Conservation (phyloP, 495 filamentous ascomycete species). For the Neurospora sublineolata region DNA sequence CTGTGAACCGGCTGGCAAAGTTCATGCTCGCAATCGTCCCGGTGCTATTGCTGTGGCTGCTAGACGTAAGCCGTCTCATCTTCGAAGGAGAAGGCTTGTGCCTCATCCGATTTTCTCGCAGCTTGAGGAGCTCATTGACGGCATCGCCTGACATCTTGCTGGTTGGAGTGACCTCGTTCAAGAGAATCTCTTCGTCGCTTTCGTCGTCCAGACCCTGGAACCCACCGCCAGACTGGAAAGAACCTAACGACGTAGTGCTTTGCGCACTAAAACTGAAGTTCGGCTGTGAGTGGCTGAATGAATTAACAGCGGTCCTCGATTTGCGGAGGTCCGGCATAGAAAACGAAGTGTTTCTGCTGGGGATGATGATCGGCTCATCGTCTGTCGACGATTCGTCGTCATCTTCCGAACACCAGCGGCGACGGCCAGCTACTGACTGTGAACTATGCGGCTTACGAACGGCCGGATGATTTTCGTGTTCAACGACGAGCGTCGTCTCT, state of each 20-base stretch:
- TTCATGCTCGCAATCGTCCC: slow-evolving; percentile 9
- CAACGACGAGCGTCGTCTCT: slow-evolving; percentile 50
- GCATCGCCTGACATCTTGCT: slow-evolving; percentile 29
- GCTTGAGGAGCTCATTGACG: slow-evolving; percentile 56
- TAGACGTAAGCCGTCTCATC: slow-evolving; percentile 8
- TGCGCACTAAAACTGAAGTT: slow-evolving; percentile 30
- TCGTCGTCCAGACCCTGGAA: slow-evolving; percentile 25
- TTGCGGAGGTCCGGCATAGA: slow-evolving; percentile 42
- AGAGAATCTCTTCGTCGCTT: slow-evolving; percentile 48
- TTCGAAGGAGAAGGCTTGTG: slow-evolving; percentile 30
- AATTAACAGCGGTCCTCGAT: slow-evolving; percentile 31
- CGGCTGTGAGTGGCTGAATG: slow-evolving; percentile 42
- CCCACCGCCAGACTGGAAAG: slow-evolving; percentile 17
- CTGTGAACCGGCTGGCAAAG: slow-evolving; percentile 12
- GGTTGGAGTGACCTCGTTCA: slow-evolving; percentile 28
- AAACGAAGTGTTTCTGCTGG: slow-evolving; percentile 53
- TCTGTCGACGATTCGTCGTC: slow-evolving; percentile 47
- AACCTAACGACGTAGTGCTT: slow-evolving; percentile 25
- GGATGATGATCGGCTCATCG: slow-evolving; percentile 54
- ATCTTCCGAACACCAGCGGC: slow-evolving; percentile 29
- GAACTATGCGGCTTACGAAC: slow-evolving; percentile 18
- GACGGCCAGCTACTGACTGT: slow-evolving; percentile 13
- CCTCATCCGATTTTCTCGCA: slow-evolving; percentile 54
- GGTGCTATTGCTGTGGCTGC: background rate
- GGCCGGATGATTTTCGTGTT: slow-evolving; percentile 25